Percentiles rank a stretch among this genome's conserved stretches.
Conservation (phyloP, 352 stramenopile genomes). For the Globisporangium megalacanthum region DNA sequence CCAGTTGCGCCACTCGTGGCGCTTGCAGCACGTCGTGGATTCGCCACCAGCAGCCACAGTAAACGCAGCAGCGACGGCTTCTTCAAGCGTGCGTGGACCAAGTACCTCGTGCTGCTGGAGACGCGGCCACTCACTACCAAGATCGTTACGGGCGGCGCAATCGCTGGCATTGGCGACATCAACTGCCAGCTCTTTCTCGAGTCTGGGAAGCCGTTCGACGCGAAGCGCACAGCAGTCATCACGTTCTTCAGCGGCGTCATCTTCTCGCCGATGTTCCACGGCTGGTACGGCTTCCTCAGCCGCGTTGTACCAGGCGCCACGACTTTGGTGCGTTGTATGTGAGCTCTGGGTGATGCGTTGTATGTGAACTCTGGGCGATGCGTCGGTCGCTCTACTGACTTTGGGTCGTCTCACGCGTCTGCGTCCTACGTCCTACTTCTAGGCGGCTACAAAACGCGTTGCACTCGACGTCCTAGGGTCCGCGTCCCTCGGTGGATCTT, state of each 20-base stretch:
- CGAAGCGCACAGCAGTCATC: slow-evolving; percentile 55
- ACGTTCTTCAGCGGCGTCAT: slow-evolving; percentile 58
- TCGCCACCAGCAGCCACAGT: not conserved
- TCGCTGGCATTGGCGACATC: slow-evolving; percentile 64
- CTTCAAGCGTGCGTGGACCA: slow-evolving; percentile 35
- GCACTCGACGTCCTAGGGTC: slow-evolving; percentile 76
- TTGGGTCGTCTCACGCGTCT: not conserved
- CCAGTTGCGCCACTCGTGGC: not conserved
- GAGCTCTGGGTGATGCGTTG: no score
- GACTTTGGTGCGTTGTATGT: slow-evolving; percentile 13
- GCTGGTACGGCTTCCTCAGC: slow-evolving; percentile 69
- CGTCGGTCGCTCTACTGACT: no score
- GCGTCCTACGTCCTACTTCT: not conserved
- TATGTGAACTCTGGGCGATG: no score
- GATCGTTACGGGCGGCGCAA: slow-evolving; percentile 49
- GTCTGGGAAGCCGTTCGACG: slow-evolving; percentile 22
- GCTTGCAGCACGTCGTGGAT: not conserved
- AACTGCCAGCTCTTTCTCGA: slow-evolving; percentile 66
- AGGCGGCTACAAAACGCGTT: slow-evolving; percentile 57
- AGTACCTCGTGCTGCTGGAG: slow-evolving; percentile 51
- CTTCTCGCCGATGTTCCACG: slow-evolving; percentile 71
- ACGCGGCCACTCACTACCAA: slow-evolving; percentile 60
- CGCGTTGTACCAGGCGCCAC: slow-evolving; percentile 29
- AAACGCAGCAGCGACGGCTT: slow-evolving; percentile 1
- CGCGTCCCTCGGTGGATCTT: slow-evolving; percentile 60